These are phyloP conservation scores for Moesziomyces aphidis DNA, from an alignment of 1,284 basidiomycete genomes.

Conservation along the genomic window DNA sequence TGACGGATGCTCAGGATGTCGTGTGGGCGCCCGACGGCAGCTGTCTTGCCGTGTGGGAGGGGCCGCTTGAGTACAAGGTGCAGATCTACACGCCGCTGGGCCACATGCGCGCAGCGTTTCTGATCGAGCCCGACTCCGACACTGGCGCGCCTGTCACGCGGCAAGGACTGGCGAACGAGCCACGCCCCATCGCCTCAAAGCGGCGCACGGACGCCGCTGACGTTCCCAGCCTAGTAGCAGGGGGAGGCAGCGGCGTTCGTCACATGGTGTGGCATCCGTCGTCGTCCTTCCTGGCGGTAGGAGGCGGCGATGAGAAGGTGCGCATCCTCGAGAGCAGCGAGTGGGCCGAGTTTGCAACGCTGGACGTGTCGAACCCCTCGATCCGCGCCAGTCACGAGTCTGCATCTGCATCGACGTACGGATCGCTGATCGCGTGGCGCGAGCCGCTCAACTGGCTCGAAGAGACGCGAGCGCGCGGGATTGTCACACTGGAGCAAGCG, in stretches of 20 bases:
- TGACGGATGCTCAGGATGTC: conserved; percentile 79
- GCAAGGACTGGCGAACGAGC: conserved; percentile 14
- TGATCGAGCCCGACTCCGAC: conserved; percentile 52
- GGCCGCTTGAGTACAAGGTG: conserved; percentile 79
- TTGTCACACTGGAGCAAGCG: conserved; percentile 53
- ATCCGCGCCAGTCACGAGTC: conserved; percentile 16
- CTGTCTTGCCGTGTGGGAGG: conserved; percentile 84
- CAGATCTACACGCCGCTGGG: conserved; percentile 81
- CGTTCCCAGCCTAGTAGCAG: conserved; percentile 25
- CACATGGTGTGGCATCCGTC: conserved; percentile 64
- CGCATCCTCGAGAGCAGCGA: conserved; percentile 42
- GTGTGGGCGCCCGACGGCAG: conserved; percentile 83
- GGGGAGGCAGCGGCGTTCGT: conserved; percentile 64
- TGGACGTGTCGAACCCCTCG: conserved; percentile 28
- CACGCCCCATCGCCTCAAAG: conserved; percentile 11
- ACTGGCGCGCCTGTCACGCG: conserved; percentile 23
- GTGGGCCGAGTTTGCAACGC: conserved; percentile 29
- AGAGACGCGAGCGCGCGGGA: conserved; percentile 61
- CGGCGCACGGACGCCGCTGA: conserved; percentile 20
- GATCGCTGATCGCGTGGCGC: conserved; percentile 50
- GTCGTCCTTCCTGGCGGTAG: conserved; percentile 65
- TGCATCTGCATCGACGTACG: conserved; percentile 14
- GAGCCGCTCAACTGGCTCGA: conserved; percentile 64
- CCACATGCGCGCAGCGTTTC: conserved; percentile 77
- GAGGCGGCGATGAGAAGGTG: conserved; percentile 66